phyloP scores from a whole-genome alignment of 768 basidiomycete genomes.

The Dacryopinax spathularia region DNA sequence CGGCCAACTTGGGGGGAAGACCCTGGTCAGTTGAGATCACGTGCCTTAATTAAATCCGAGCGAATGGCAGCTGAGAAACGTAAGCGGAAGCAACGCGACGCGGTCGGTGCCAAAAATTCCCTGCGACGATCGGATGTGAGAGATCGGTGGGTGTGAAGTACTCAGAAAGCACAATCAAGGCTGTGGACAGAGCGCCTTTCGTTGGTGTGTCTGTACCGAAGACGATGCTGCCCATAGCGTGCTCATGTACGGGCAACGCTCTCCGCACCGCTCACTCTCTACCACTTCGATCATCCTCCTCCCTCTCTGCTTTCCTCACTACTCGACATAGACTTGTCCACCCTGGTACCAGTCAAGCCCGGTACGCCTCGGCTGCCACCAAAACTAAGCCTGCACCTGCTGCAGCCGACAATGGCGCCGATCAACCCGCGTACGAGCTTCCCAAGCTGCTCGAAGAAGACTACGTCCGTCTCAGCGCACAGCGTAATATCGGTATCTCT shows the following conservation, averaged over 20 bases:
- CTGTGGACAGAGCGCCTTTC: no score
- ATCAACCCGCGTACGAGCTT: conserved; percentile 22
- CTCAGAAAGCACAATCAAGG: no score
- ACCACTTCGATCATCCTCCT: background rate
- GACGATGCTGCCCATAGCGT: background rate
- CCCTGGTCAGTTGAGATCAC: no score
- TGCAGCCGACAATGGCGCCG: conserved; percentile 13
- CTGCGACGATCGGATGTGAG: no score
- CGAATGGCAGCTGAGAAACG: no score
- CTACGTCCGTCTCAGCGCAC: conserved; percentile 45
- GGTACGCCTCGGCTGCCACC: background rate
- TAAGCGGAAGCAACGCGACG: no score
- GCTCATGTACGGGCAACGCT: background rate
- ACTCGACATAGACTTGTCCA: background rate
- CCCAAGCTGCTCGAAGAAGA: conserved; percentile 44
- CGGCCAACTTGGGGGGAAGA: no score
- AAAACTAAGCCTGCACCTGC: conserved; percentile 8
- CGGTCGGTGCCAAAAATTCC: no score
- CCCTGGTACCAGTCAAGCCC: background rate
- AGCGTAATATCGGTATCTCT: conserved; percentile 92
- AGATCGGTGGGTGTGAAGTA: no score
- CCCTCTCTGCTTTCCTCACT: background rate
- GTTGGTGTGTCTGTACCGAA: no score
- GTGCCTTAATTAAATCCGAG: no score
- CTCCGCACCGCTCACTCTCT: background rate